Evolutionary conservation across 306 rosid species (phyloP), one percentile per base, ranked within the genome.

Genomic region (Neltuma alba): DNA sequence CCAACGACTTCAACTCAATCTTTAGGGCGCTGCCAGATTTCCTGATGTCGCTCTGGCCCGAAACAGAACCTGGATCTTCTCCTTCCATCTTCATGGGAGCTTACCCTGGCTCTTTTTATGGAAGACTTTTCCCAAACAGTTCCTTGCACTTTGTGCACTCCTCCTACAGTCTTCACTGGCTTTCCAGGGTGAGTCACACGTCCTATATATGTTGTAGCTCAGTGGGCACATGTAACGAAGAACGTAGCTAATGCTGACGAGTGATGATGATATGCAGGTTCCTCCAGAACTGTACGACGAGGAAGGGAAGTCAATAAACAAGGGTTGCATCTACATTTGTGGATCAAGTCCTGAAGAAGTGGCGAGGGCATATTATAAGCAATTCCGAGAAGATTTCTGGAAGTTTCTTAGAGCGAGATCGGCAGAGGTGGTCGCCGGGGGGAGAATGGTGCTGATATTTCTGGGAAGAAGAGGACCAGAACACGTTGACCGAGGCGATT

Each of bases 1-100:
- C 98, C 33, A 95, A 95, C 72, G 99, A 95, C 89, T 95, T 95
- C 92, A 95, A 95, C 84, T 86, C 98, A 27, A 88, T 95, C 86
- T 95, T 95, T 62, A 89, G 91, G 86, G 87, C 89, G 74, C 78
- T 95, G 68, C 99, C 99, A 2, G 97, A 91, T 30, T 92, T 95
- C 85, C 91, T 89, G 4, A 86, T 63, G 54, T 40, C 87, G 21
- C 85, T 92, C 25, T 77, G 74, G 25, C 83, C 74, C 41, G 89
- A 89, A 65, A 78, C 65, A 37, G 75, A 78, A 12, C 63, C 74
- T 75, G 87, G 80, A 40, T 18, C 31, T 38, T 40, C 73, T 21
- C 50, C 50, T 38, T 68, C 96, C 41, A 86, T 94, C 79, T 93
- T 87, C 84, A 85, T 92, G 60, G 98, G 97, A 30, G 98, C 87